A percentile compares a stretch with the other conserved stretches of the same genome.
phyloP scores from a whole-genome alignment of 306 rosid genomes.

The Delonix regia region DNA sequence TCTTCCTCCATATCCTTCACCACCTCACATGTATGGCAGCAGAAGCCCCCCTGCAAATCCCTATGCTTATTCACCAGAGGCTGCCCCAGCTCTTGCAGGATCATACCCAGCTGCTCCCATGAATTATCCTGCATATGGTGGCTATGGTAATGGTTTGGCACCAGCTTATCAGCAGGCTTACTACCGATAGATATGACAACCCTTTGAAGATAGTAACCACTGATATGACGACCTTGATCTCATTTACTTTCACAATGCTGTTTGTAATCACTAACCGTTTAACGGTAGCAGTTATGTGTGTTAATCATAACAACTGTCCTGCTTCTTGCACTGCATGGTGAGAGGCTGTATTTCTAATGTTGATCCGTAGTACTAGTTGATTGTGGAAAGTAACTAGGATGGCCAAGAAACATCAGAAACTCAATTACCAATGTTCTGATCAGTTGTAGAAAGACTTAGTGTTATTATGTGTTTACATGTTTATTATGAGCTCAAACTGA shows the following conservation, averaged over 20 bases:
- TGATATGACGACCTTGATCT: conserved; percentile 85
- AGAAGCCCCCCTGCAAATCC: conserved; percentile 88
- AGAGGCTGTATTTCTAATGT: conserved; percentile 91
- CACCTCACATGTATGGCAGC: conserved; percentile 95
- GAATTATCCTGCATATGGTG: conserved; percentile 87
- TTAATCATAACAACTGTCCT: conserved; percentile 75
- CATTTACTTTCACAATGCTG: conserved; percentile 79
- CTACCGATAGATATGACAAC: conserved; percentile 93
- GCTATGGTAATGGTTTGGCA: conserved; percentile 87
- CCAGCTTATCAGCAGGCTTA: conserved; percentile 99
- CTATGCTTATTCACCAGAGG: conserved; percentile 87
- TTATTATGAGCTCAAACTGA: conserved; percentile 41
- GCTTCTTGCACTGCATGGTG: conserved; percentile 74
- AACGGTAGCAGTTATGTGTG: conserved; percentile 97
- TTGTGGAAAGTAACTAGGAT: conserved; percentile 94
- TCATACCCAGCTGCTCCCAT: conserved; percentile 80
- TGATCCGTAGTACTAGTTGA: conserved; percentile 93
- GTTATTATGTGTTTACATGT: conserved; percentile 43
- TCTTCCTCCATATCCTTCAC: conserved; percentile 88
- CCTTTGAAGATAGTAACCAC: conserved; percentile 90
- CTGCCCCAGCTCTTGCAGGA: conserved; percentile 71
- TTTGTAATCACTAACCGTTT: conserved; percentile 98
- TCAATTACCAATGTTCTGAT: conserved; percentile 62
- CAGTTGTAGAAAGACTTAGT: conserved; percentile 69
- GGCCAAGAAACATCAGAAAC: conserved; percentile 65